Conservation (phyloP, 345 rosid species). For the Lumnitzera racemosa region DNA sequence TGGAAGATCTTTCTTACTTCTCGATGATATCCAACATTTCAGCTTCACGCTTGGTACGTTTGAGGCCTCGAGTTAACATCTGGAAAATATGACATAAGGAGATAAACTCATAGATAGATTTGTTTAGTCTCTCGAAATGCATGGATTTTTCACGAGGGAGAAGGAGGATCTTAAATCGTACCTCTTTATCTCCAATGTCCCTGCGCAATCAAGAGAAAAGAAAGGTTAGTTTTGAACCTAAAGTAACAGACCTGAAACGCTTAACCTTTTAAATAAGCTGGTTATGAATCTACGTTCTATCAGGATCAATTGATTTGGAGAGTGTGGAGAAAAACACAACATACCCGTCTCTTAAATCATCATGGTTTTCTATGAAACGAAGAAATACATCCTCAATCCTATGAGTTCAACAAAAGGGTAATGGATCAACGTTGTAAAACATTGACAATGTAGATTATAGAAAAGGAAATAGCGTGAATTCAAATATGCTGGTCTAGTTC, state of each 20-base stretch:
- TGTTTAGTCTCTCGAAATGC: no score
- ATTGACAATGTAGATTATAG: background rate
- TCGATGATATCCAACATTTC: constrained; percentile 17
- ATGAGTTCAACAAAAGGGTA: background rate
- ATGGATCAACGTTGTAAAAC: background rate
- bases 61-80: constrained; percentile 13
- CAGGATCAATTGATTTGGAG: background rate
- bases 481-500: background rate
- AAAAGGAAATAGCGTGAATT: background rate
- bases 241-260: no score
- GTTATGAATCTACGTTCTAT: no score
- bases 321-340: constrained; percentile 6
- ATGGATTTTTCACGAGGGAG: no score
- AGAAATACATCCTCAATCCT: constrained; percentile 29
- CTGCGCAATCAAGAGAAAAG: no score
- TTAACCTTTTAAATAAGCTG: no score
- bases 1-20: constrained; percentile 7
- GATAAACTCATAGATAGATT: no score
- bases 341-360: constrained; percentile 7
- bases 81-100: background rate
- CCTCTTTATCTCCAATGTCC: no score
- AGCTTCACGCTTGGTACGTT: constrained; percentile 17
- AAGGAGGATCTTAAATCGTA: no score
- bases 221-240: no score
- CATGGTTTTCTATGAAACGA: constrained; percentile 8